Base-by-base conservation (phyloP, 495 filamentous ascomycete species). In the Neurospora hispaniola region DNA sequence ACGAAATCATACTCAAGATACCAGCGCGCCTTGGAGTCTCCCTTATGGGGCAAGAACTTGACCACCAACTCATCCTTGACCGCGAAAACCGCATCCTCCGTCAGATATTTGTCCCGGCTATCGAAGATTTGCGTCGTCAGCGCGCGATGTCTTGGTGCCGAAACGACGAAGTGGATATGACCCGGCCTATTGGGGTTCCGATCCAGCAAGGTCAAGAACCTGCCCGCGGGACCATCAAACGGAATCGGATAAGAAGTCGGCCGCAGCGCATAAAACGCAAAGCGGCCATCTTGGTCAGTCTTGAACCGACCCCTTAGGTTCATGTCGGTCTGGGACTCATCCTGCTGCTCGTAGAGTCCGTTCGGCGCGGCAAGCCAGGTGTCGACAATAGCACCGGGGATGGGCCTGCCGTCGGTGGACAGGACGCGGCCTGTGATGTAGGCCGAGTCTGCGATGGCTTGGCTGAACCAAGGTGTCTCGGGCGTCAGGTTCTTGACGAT, bases 301-400 rank as follows among this genome's bases (percentile, higher is more conserved):
- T 78, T 84, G 79, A 94, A 93, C 35, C 89, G 88, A 7, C 92
- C 92, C 4, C 92, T 86, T 42, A 94, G 84, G 76, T 94, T 94
- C 81, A 89, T 90, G 73, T 94, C 91, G 7, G 87, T 85, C 84
- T 93, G 90, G n/a, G 69, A 69, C 31, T 88, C 79, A 73, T 94
- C 92, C 81, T 93, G 91, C 83, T 93, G 90, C 83, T 94, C 91
- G 77, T 94, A 94, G 72, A 93, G 79, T 2, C 92, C 92, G 75
- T 94, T 93, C 18, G 91, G 91, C 6, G 88, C 90, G 10, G 90
- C 87, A 74, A 93, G 89, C 92, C 92, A 94, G 39, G 93, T 85
- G 77, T 94, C 92, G n/a, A 94, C 82, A 68, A 85, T 79, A 1
- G 91, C 90, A 70, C 84, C 85, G 18, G 85, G 82, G 35, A 93